These are phyloP conservation scores for Dendrocalamus sinicus DNA, from an alignment of 176 grass and related monocot genomes.

Conservation along the genomic window DNA sequence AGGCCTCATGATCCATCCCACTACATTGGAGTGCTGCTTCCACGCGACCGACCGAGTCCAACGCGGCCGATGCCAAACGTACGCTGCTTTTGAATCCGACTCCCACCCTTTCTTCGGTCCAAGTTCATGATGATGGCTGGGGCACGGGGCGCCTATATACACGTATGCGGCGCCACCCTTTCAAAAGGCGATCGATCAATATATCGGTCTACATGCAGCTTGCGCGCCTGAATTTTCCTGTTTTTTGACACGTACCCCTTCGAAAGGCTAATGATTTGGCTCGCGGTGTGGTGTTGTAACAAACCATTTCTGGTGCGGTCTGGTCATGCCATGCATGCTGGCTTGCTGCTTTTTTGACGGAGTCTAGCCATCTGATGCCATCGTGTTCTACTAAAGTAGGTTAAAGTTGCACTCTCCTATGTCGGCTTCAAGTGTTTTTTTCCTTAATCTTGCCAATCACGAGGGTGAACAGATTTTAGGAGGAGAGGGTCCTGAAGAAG, in stretches of 20 bases:
- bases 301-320: conserved; percentile 14
- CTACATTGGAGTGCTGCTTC: not conserved
- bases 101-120: conserved; percentile 1
- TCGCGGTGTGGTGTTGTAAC: conserved; percentile 41
- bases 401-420: conserved; percentile 55
- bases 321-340: not conserved
- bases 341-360: conserved; percentile 46
- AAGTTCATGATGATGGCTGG: conserved; percentile 51
- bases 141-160: not conserved
- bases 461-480: conserved; percentile 19
- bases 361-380: conserved; percentile 25
- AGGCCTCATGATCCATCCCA: not conserved
- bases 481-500: not conserved
- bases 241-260: conserved; percentile 30
- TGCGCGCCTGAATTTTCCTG: not conserved
- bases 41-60: conserved; percentile 51
- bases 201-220: not conserved
- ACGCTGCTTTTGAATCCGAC: conserved; percentile 34
- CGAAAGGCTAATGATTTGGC: conserved; percentile 30
- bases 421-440: conserved; percentile 46
- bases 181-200: not conserved
- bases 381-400: conserved; percentile 20
- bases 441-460: conserved; percentile 25
- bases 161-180: not conserved
- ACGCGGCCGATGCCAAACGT: conserved; percentile 32